A percentile compares a stretch with the other conserved stretches of the same genome.
phyloP scores from a whole-genome alignment of 352 stramenopile genomes.

The Phytophthora ramorum region DNA sequence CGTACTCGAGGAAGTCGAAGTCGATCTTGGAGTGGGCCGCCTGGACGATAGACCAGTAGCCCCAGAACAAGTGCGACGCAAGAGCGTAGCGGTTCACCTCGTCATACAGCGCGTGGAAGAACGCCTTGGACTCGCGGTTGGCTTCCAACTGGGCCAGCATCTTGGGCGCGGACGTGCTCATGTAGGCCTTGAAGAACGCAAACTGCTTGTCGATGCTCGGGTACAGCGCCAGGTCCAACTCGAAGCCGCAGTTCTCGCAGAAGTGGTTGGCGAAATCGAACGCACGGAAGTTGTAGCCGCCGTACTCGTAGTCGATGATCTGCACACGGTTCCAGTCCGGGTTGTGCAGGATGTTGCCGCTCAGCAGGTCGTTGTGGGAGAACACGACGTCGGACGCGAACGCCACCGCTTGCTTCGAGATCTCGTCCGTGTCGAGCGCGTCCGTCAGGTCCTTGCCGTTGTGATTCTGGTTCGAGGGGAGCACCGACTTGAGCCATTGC shows the following conservation, averaged over 20 bases:
- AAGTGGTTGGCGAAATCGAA: constrained; percentile 97
- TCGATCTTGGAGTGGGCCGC: constrained; percentile 90
- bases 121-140: constrained; percentile 82
- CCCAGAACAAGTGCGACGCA: constrained; percentile 94
- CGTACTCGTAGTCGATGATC: constrained; percentile 97
- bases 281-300: constrained; percentile 92
- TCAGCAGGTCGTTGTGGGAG: constrained; percentile 95
- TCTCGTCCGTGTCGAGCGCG: constrained; percentile 61
- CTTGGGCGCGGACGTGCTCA: constrained; percentile 67
- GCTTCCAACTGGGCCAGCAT: constrained; percentile 68
- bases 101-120: constrained; percentile 85
- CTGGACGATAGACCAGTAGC: constrained; percentile 95
- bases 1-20: constrained; percentile 91
- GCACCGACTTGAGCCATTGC: constrained; percentile 82
- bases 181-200: constrained; percentile 89
- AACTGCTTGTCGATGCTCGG: constrained; percentile 84
- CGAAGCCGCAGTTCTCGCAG: constrained; percentile 94
- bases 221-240: constrained; percentile 90
- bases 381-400: constrained; percentile 90
- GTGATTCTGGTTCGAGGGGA: constrained; percentile 76
- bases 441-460: constrained; percentile 67
- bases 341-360: constrained; percentile 86
- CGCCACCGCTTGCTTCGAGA: constrained; percentile 74
- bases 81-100: constrained; percentile 90
- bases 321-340: constrained; percentile 84